Conservation (phyloP, 352 stramenopile genomes). For the Phytophthora crassamura region DNA sequence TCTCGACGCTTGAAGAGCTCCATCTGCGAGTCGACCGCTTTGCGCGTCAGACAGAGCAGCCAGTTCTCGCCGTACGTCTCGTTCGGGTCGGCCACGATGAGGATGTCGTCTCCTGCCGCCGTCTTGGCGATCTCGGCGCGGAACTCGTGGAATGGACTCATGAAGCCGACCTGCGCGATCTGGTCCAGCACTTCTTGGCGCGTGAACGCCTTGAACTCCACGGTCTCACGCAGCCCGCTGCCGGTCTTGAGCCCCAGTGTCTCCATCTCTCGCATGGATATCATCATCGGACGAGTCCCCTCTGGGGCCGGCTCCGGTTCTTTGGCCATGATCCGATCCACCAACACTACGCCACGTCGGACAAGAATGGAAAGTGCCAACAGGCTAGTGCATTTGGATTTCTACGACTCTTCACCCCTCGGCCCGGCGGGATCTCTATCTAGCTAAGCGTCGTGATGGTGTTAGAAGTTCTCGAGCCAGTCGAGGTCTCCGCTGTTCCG, state of each 20-base stretch:
- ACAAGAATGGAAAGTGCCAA: slow-evolving; percentile 27
- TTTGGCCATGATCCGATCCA: slow-evolving; percentile 15
- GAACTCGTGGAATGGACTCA: slow-evolving; percentile 84
- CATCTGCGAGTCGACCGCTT: slow-evolving; percentile 71
- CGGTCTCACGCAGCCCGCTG: slow-evolving; percentile 76
- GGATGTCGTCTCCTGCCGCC: slow-evolving; percentile 63
- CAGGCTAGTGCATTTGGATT: slow-evolving; percentile 32
- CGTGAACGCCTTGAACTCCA: slow-evolving; percentile 74
- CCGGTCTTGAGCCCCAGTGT: slow-evolving; percentile 80
- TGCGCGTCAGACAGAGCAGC: slow-evolving; percentile 76
- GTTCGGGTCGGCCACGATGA: slow-evolving; percentile 77
- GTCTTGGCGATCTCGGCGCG: slow-evolving; percentile 72
- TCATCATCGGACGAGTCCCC: slow-evolving; percentile 83
- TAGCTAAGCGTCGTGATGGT: slow-evolving; percentile 8
- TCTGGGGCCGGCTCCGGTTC: slow-evolving; percentile 63
- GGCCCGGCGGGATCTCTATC: slow-evolving; percentile 10
- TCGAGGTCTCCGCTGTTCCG: slow-evolving; percentile 64
- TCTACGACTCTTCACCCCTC: slow-evolving; percentile 31
- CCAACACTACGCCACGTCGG: not conserved
- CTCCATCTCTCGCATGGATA: slow-evolving; percentile 89
- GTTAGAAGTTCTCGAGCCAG: slow-evolving; percentile 84
- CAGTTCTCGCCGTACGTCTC: slow-evolving; percentile 89
- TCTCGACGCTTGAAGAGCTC: slow-evolving; percentile 61
- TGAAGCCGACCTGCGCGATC: slow-evolving; percentile 82
- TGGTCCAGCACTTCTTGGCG: slow-evolving; percentile 76